Evolutionary conservation across 148 eudicot genomes (phyloP).

Genomic region (Amaranthus palmeri): DNA sequence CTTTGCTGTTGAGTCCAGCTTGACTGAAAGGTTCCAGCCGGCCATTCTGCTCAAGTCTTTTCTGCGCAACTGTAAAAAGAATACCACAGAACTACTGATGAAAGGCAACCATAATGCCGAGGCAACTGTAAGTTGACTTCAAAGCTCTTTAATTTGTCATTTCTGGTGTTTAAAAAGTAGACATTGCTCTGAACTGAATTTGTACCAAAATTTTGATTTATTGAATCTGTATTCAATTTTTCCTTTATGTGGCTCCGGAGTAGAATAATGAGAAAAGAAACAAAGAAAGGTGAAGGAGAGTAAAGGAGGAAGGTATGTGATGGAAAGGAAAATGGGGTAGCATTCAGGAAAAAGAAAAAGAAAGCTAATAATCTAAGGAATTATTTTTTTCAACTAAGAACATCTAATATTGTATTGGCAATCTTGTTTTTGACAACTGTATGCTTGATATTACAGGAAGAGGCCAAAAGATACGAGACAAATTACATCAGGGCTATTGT

Average conservation of each 20-base stretch:
- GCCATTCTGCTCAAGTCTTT: constrained; percentile 36
- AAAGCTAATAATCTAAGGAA: too few relatives aligned
- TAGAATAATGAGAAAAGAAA: too few relatives aligned
- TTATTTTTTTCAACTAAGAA: too few relatives aligned
- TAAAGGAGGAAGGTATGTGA: too few relatives aligned
- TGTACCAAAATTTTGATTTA: too few relatives aligned
- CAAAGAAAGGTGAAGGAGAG: too few relatives aligned
- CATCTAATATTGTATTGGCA: neutral
- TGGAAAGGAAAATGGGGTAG: too few relatives aligned
- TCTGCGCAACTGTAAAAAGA: constrained; percentile 28
- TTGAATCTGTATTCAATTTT: too few relatives aligned
- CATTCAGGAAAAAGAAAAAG: too few relatives aligned
- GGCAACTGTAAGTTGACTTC: constrained; percentile 27
- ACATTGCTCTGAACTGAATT: neutral
- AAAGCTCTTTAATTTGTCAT: neutral
- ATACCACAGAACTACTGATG: constrained; percentile 17
- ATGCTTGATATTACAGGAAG: constrained; percentile 34
- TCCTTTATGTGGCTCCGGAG: too few relatives aligned
- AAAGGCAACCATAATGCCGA: constrained; percentile 28
- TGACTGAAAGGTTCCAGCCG: constrained; percentile 47
- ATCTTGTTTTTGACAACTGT: neutral
- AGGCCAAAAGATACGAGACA: constrained; percentile 42
- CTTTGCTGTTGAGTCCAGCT: constrained; percentile 47
- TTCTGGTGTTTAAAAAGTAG: neutral
- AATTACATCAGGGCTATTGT: constrained; percentile 35